These are phyloP conservation scores for Pseudozyma hubeiensis DNA, from an alignment of 1,284 basidiomycete species.

Conservation along the genomic window DNA sequence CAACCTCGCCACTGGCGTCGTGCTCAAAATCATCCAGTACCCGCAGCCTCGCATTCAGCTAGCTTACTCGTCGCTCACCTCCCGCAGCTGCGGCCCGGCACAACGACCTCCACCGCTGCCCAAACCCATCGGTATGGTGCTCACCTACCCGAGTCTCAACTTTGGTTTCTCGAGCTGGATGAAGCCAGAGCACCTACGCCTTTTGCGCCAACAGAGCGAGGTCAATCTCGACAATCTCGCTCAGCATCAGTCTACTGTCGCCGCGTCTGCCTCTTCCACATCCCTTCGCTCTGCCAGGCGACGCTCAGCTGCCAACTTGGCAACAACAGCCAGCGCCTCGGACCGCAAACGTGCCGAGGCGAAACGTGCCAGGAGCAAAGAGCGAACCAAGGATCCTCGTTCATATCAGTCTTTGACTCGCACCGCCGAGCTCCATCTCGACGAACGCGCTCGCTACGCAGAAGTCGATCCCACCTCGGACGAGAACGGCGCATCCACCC, in stretches of 20 bases:
- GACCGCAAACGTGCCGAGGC: conserved; percentile 38
- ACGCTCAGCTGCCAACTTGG: conserved; percentile 33
- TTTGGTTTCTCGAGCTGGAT: conserved; percentile 96
- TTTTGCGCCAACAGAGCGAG: conserved; percentile 75
- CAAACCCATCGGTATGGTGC: conserved; percentile 81
- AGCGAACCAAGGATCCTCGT: conserved; percentile 28
- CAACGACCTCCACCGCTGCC: conserved; percentile 68
- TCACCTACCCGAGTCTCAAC: conserved; percentile 80
- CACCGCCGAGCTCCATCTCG: conserved; percentile 60
- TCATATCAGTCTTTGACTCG: conserved; percentile 55
- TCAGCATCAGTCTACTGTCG: conserved; percentile 19
- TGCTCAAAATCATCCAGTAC: conserved; percentile 62
- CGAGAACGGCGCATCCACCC: conserved; percentile 28
- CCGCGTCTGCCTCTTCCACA: conserved; percentile 16
- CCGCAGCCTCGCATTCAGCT: conserved; percentile 58
- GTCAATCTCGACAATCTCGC: conserved; percentile 57
- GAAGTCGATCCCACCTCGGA: conserved; percentile 56
- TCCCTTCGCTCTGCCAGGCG: conserved; percentile 24
- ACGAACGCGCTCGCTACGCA: conserved; percentile 58
- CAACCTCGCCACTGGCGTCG: conserved; percentile 55
- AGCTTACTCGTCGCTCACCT: conserved; percentile 41
- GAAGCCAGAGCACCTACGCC: conserved; percentile 84
- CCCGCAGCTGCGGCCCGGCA: conserved; percentile 5
- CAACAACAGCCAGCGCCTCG: conserved; percentile 10
- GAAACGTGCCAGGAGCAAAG: conserved; percentile 33